Percentiles rank a stretch among this genome's conserved stretches.
These are phyloP conservation scores for Pseudocercospora pini-densiflorae DNA, from an alignment of 2,329 filamentous ascomycete genomes.

Conservation along the genomic window DNA sequence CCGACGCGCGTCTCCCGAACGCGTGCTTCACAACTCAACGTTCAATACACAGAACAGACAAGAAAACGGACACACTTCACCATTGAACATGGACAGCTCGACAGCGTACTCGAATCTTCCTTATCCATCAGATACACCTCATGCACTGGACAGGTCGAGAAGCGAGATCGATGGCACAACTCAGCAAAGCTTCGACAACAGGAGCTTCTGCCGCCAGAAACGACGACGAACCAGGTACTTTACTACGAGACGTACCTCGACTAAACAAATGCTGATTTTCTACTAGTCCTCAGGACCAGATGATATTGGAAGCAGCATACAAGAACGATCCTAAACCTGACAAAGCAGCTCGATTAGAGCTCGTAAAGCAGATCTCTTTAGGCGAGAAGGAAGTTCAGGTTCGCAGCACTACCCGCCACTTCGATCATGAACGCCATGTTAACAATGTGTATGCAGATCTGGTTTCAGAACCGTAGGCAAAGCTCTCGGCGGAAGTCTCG, in stretches of 20 bases:
- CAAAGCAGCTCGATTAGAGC: slow-evolving; percentile 81
- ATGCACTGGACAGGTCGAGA: background rate
- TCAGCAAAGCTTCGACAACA: slow-evolving; percentile 61
- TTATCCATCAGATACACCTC: background rate
- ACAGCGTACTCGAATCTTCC: background rate
- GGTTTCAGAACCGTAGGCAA: slow-evolving; percentile 95
- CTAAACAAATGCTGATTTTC: background rate
- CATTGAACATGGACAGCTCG: background rate
- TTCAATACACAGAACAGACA: slow-evolving; percentile 8
- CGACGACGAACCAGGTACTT: slow-evolving; percentile 64
- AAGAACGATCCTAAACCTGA: slow-evolving; percentile 86
- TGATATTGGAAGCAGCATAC: slow-evolving; percentile 85
- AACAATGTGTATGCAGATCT: slow-evolving; percentile 67
- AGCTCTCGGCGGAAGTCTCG: slow-evolving; percentile 89
- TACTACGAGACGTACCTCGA: background rate
- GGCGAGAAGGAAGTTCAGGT: slow-evolving; percentile 98
- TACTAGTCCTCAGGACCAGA: slow-evolving; percentile 81
- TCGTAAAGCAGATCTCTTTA: slow-evolving; percentile 82
- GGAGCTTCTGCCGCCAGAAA: slow-evolving; percentile 63
- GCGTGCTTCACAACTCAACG: background rate
- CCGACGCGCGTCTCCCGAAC: background rate
- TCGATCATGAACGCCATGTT: background rate
- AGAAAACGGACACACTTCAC: background rate
- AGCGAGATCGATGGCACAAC: background rate
- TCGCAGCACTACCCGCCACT: slow-evolving; percentile 42